These are phyloP conservation scores for Colletotrichum filicis DNA, from an alignment of 2,329 filamentous ascomycete genomes.

Conservation along the genomic window DNA sequence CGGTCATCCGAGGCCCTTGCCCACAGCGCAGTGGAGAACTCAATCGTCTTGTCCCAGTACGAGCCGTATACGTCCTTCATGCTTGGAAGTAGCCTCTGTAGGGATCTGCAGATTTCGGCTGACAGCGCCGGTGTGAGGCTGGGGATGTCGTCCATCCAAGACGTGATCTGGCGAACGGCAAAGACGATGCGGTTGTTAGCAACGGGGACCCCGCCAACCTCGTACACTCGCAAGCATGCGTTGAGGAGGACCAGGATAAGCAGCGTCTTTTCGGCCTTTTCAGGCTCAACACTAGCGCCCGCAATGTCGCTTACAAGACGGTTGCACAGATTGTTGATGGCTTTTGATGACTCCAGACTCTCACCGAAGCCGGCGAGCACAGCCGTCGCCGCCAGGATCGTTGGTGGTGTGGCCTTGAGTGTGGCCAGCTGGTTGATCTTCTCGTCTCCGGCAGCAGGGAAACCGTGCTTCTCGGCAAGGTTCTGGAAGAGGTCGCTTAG, in stretches of 20 bases:
- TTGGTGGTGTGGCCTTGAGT: constrained; percentile 58
- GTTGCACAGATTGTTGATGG: constrained; percentile 66
- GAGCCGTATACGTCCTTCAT: constrained; percentile 88
- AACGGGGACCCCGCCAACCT: constrained; percentile 63
- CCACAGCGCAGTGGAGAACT: constrained; percentile 70
- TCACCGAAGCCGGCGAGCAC: constrained; percentile 65
- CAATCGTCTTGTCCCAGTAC: constrained; percentile 79
- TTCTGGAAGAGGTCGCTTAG: constrained; percentile 61
- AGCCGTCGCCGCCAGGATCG: constrained; percentile 60
- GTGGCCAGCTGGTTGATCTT: constrained; percentile 57
- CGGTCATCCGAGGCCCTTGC: constrained; percentile 54
- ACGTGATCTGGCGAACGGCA: constrained; percentile 80
- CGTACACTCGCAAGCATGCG: constrained; percentile 62
- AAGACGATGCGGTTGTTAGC: constrained; percentile 81
- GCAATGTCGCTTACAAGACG: constrained; percentile 70
- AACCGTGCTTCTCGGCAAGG: constrained; percentile 59
- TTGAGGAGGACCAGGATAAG: constrained; percentile 65
- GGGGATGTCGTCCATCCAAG: constrained; percentile 70
- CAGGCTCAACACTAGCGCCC: constrained; percentile 54
- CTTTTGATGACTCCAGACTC: constrained; percentile 57
- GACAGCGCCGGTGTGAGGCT: constrained; percentile 56
- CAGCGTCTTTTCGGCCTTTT: constrained; percentile 59
- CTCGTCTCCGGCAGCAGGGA: constrained; percentile 56
- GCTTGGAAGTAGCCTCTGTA: constrained; percentile 74
- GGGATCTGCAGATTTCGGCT: constrained; percentile 64